A percentile compares a stretch with the other conserved stretches of the same genome.
These are phyloP conservation scores for Lagenidium giganteum DNA, from an alignment of 352 stramenopile genomes.

Conservation along the genomic window DNA sequence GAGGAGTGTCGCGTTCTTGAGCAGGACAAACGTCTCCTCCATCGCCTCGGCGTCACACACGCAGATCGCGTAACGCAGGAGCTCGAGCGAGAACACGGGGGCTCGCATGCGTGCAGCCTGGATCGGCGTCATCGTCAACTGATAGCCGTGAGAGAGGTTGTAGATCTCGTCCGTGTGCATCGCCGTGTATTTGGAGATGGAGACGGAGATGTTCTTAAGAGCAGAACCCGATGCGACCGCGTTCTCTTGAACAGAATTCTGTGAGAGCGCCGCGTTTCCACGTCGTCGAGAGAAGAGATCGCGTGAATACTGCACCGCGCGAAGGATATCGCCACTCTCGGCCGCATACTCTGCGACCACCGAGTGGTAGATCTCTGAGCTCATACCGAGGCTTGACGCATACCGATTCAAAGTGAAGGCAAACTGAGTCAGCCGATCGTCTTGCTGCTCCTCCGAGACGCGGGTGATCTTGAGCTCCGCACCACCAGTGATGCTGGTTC, in stretches of 20 bases:
- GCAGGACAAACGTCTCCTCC: conserved; percentile 51
- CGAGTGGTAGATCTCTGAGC: neutral
- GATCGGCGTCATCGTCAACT: conserved; percentile 7
- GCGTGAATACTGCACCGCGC: conserved; percentile 35
- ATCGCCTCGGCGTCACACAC: conserved; percentile 47
- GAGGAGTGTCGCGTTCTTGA: conserved; percentile 49
- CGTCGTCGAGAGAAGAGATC: conserved; percentile 33
- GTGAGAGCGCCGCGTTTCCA: conserved; percentile 1
- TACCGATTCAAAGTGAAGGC: conserved; percentile 2
- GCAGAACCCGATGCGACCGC: conserved; percentile 10
- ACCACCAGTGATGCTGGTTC: neutral
- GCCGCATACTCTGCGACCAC: conserved; percentile 9
- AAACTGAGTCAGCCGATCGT: neutral
- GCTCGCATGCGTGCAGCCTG: conserved; percentile 41
- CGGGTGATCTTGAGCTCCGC: neutral
- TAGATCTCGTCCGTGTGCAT: conserved; percentile 55
- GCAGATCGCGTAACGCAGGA: conserved; percentile 58
- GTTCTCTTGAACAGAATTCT: conserved; percentile 1
- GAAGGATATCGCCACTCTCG: conserved; percentile 26
- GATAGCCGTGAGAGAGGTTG: conserved; percentile 12
- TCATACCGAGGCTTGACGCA: conserved; percentile 1
- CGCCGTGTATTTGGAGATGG: conserved; percentile 55
- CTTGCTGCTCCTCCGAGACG: conserved; percentile 2
- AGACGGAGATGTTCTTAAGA: conserved; percentile 49
- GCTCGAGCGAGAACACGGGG: conserved; percentile 48